A percentile compares a stretch with the other conserved stretches of the same genome.
Conservation (phyloP, 768 basidiomycete genomes). For the Austroboletus festivus region DNA sequence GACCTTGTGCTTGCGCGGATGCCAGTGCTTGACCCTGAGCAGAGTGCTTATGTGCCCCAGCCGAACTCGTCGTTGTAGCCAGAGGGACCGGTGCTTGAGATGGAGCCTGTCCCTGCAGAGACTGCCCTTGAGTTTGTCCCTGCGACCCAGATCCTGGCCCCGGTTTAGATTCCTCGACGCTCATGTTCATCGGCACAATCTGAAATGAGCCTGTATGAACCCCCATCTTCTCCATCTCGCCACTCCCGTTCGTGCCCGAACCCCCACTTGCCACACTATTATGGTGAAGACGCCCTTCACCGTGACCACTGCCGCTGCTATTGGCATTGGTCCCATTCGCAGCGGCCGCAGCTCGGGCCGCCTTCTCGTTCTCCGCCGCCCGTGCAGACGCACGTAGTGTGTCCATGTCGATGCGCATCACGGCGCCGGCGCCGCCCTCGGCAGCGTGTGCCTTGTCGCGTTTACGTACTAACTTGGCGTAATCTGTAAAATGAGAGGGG, state of each 20-base stretch:
- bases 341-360: conserved; percentile 22
- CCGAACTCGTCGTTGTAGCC: no score
- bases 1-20: no score
- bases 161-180: conserved; percentile 21
- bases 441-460: conserved; percentile 58
- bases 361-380: conserved; percentile 45
- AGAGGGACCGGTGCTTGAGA: no score
- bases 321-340: conserved; percentile 27
- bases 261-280: no score
- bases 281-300: no score
- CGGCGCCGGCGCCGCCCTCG: conserved; percentile 45
- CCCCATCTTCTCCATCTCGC: conserved; percentile 28
- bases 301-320: conserved; percentile 2
- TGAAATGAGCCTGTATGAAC: conserved; percentile 65
- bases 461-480: conserved; percentile 80
- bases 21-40: no score
- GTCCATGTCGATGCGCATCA: conserved; percentile 66
- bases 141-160: not conserved
- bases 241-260: conserved; percentile 4
- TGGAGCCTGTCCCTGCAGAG: conserved; percentile 4
- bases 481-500: conserved; percentile 45
- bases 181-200: conserved; percentile 31
- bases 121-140: not conserved
- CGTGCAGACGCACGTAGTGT: conserved; percentile 69
- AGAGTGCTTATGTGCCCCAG: no score